Evolutionary conservation across 2,329 filamentous ascomycete genomes (phyloP).

Genomic region (Claviceps sp.): DNA sequence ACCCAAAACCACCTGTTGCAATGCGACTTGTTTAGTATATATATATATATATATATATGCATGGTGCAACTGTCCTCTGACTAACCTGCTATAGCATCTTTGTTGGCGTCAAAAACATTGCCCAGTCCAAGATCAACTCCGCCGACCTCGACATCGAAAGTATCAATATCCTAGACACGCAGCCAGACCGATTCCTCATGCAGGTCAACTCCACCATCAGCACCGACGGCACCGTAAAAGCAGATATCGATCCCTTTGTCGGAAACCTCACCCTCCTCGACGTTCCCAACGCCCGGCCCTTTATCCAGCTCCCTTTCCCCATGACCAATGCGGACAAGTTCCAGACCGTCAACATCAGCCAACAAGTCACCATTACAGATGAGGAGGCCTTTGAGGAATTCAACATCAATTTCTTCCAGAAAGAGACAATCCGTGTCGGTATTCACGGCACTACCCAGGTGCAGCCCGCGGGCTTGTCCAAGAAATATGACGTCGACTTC

Average conservation of each 20-base stretch:
- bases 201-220: slow-evolving; percentile 42
- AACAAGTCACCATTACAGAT: slow-evolving; percentile 33
- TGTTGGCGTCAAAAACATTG: slow-evolving; percentile 41
- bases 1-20: no score
- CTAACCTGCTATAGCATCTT: slow-evolving; percentile 31
- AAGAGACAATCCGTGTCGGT: slow-evolving; percentile 35
- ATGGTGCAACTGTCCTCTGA: background rate
- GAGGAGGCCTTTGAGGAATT: slow-evolving; percentile 37
- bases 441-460: slow-evolving; percentile 39
- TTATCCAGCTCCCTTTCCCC: slow-evolving; percentile 39
- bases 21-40: no score
- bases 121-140: slow-evolving; percentile 40
- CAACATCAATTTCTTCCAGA: slow-evolving; percentile 40
- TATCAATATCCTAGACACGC: slow-evolving; percentile 35
- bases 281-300: slow-evolving; percentile 30
- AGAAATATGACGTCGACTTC: slow-evolving; percentile 37
- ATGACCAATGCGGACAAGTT: slow-evolving; percentile 33
- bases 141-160: slow-evolving; percentile 38
- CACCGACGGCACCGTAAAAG: slow-evolving; percentile 37
- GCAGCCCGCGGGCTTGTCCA: slow-evolving; percentile 34
- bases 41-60: no score
- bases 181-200: slow-evolving; percentile 32
- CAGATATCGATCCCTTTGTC: slow-evolving; percentile 35
- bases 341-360: slow-evolving; percentile 38
- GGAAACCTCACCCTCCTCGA: slow-evolving; percentile 44